phyloP scores from a whole-genome alignment of 2,329 filamentous ascomycete genomes.

The Metarhizium anisopliae region DNA sequence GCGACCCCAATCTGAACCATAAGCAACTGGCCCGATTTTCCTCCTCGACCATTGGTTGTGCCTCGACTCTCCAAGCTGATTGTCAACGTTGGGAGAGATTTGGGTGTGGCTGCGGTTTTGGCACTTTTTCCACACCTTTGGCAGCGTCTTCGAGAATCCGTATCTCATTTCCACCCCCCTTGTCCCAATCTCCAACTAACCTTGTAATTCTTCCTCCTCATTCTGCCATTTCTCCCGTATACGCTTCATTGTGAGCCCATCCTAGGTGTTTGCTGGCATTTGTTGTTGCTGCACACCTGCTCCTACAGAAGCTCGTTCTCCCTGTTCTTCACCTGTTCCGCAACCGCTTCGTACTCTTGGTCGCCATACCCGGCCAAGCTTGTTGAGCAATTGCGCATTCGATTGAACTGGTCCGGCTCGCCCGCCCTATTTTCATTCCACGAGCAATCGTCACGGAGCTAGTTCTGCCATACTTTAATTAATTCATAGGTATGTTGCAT shows the following conservation, averaged over 20 bases:
- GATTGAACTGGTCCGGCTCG: neutral
- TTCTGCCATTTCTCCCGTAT: neutral
- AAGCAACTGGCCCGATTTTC: neutral
- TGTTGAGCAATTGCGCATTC: constrained; percentile 6
- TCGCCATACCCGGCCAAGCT: constrained; percentile 8
- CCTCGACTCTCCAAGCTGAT: neutral
- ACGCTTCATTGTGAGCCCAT: constrained; percentile 6
- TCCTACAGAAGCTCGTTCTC: constrained; percentile 2
- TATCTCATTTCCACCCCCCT: neutral
- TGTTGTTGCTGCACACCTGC: constrained; percentile 6
- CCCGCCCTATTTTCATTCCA: neutral
- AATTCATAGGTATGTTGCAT: constrained; percentile 22
- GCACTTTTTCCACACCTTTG: constrained; percentile 1
- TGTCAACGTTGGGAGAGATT: constrained; percentile 3
- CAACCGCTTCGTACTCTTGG: constrained; percentile 3
- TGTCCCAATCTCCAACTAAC: constrained; percentile 1
- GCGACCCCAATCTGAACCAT: too few relatives aligned
- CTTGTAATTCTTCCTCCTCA: constrained; percentile 5
- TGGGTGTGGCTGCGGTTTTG: constrained; percentile 1
- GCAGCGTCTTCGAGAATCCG: neutral
- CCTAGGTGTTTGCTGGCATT: constrained; percentile 4
- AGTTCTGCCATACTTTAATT: constrained; percentile 16
- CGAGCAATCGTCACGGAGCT: constrained; percentile 8
- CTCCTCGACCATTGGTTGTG: neutral
- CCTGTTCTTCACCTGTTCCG: neutral